Conservation (phyloP, 108 stramenopile genomes). For the Skeletonema costatum region DNA sequence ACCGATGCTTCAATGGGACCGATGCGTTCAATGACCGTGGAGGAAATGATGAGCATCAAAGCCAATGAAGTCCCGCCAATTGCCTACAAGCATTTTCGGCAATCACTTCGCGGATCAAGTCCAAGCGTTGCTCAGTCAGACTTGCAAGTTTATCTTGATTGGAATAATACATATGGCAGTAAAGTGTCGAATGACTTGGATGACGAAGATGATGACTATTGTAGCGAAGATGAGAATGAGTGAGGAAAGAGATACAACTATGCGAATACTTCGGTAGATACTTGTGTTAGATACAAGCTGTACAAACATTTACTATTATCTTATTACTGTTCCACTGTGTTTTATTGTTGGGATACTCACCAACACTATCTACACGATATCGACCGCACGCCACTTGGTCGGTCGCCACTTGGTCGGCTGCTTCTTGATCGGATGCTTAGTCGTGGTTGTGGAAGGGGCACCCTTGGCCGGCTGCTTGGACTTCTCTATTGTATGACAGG, state of each 20-base stretch:
- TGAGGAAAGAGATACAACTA: slow-evolving; percentile 9
- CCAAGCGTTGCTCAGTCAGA: slow-evolving; percentile 91
- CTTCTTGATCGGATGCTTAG: no score
- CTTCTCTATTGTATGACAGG: no score
- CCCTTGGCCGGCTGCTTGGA: no score
- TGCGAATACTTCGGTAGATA: no score
- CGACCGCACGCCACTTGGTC: no score
- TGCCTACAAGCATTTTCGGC: slow-evolving; percentile 84
- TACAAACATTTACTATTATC: no score
- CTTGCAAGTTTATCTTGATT: slow-evolving; percentile 76
- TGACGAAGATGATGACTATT: slow-evolving; percentile 34
- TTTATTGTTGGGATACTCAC: no score
- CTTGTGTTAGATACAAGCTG: no score
- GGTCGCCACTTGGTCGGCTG: no score
- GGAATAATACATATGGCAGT: slow-evolving; percentile 44
- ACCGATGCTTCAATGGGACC: slow-evolving; percentile 97
- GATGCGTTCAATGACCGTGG: slow-evolving; percentile 50
- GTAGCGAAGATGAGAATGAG: slow-evolving; percentile 65
- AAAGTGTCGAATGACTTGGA: slow-evolving; percentile 1
- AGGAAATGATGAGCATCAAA: slow-evolving; percentile 31
- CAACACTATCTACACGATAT: no score
- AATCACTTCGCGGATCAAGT: slow-evolving; percentile 72
- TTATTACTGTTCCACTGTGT: no score
- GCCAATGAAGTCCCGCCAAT: slow-evolving; percentile 89
- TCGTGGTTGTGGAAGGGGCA: no score